These are phyloP conservation scores for Colletotrichum sansevieriae DNA, from an alignment of 2,329 filamentous ascomycete genomes.

Conservation along the genomic window DNA sequence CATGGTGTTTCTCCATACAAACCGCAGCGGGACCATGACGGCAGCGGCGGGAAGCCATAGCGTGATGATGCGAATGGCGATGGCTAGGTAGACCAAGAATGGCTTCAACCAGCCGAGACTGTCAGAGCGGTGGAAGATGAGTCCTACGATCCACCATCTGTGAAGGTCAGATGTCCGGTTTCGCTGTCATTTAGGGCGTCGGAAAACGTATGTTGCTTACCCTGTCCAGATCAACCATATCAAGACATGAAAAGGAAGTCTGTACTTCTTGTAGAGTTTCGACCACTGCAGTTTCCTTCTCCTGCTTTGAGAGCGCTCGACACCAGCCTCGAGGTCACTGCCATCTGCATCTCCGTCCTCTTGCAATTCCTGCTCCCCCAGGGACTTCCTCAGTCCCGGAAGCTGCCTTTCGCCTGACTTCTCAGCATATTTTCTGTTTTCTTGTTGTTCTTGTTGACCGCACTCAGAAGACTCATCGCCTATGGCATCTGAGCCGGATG, in stretches of 20 bases:
- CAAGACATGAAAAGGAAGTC: slow-evolving; percentile 24
- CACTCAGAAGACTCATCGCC: too few species aligned
- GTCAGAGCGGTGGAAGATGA: slow-evolving; percentile 34
- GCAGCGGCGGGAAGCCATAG: slow-evolving; percentile 34
- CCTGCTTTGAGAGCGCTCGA: slow-evolving; percentile 13
- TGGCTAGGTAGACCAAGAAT: slow-evolving; percentile 74
- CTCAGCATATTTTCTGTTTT: too few species aligned
- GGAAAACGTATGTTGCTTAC: slow-evolving; percentile 12
- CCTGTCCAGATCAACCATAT: slow-evolving; percentile 35
- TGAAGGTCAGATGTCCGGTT: not conserved
- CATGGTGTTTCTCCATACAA: slow-evolving; percentile 24
- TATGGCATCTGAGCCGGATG: too few species aligned
- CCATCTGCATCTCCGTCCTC: not conserved
- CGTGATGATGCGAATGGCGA: slow-evolving; percentile 70
- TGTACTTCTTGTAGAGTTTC: slow-evolving; percentile 26
- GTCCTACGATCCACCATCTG: slow-evolving; percentile 39
- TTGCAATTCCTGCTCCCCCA: not conserved
- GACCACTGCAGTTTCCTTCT: not conserved
- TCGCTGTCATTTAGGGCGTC: not conserved
- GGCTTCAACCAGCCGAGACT: slow-evolving; percentile 71
- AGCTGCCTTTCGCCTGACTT: not conserved
- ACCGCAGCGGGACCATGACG: slow-evolving; percentile 34
- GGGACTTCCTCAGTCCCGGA: not conserved
- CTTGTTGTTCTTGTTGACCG: too few species aligned
- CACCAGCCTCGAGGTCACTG: slow-evolving; percentile 30